Percentiles rank a stretch among this genome's conserved stretches.
Evolutionary conservation across 495 filamentous ascomycete species (phyloP).

Genomic region (Penicillium coprophilum): DNA sequence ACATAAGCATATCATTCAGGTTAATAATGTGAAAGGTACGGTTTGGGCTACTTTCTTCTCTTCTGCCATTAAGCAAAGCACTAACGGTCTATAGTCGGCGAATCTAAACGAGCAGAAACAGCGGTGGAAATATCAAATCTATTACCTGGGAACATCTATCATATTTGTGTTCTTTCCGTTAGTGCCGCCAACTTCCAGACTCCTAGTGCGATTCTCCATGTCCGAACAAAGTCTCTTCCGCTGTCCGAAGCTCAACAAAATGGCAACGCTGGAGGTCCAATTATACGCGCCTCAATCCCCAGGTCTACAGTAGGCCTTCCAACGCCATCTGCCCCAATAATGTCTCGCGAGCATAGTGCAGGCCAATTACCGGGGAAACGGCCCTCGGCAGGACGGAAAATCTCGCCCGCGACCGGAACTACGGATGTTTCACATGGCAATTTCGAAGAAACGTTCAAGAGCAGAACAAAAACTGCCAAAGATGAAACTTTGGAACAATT

Average conservation of each 20-base stretch:
- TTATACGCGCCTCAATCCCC: slow-evolving; percentile 45
- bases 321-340: slow-evolving; percentile 50
- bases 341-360: slow-evolving; percentile 63
- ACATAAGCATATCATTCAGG: slow-evolving; percentile 83
- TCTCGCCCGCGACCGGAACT: slow-evolving; percentile 68
- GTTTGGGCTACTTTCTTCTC: neutral
- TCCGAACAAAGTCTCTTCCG: slow-evolving; percentile 66
- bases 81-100: slow-evolving; percentile 63
- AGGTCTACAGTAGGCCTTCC: slow-evolving; percentile 54
- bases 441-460: slow-evolving; percentile 41
- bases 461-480: slow-evolving; percentile 27
- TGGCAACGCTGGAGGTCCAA: slow-evolving; percentile 40
- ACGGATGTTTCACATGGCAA: slow-evolving; percentile 44
- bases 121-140: slow-evolving; percentile 85
- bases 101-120: slow-evolving; percentile 79
- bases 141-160: slow-evolving; percentile 83
- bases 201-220: slow-evolving; percentile 77
- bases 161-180: slow-evolving; percentile 84
- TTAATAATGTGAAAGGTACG: slow-evolving; percentile 87
- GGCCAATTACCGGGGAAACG: slow-evolving; percentile 59
- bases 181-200: slow-evolving; percentile 90
- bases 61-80: neutral
- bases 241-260: slow-evolving; percentile 53
- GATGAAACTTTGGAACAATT: slow-evolving; percentile 55
- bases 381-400: slow-evolving; percentile 67